Evolutionary conservation across 164 flowering plant genomes (phyloP), one percentile per base, ranked within the genome.

Genomic region (Liriodendron chinense): DNA sequence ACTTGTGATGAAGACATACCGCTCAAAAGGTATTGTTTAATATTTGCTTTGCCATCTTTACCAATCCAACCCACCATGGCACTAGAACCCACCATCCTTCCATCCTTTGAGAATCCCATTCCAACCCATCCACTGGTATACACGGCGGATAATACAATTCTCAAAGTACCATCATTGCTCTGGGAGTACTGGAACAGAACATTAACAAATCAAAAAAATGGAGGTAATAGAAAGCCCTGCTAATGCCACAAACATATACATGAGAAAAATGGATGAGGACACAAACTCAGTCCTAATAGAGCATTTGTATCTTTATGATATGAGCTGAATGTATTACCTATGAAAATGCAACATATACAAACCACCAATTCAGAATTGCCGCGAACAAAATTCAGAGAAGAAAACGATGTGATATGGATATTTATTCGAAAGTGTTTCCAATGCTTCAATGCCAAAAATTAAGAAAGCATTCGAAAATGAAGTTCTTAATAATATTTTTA

Each of bases 101-200:
- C 98, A 74, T 88, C 85, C 76, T 73, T 84, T 1, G 99, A 96
- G 71, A 96, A 91, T 5, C 96, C 99, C 48, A 95, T 91, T 47
- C 93, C 96, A 5, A 95, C 90, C 97, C 97, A 95, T 65, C 97
- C 99, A 14, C 79, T 83, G 1, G 91, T 91, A 82, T 95, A 93
- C 57, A 80, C 61, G 21, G 93, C 87, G 14, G 99, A 93, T 73
- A 93, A 63, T 72, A 95, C 78, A 22, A 95, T 78, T 28, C 88
- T 93, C 79, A 89, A 14, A 9, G 82, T 80, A 75, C 88, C 68
- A 21, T 88, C 90, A 70, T 78, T 70, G 56, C 77, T 80, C 73
- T 85, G 87, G 16, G 82, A 80, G 75, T 85, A 88, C 99, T 95
- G 94, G 82, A 82, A 75, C 43, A 82, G 61, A 34, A 67, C 47